Base-by-base conservation (phyloP, 2,329 filamentous ascomycete species). In the Trichophaea hybrida region DNA sequence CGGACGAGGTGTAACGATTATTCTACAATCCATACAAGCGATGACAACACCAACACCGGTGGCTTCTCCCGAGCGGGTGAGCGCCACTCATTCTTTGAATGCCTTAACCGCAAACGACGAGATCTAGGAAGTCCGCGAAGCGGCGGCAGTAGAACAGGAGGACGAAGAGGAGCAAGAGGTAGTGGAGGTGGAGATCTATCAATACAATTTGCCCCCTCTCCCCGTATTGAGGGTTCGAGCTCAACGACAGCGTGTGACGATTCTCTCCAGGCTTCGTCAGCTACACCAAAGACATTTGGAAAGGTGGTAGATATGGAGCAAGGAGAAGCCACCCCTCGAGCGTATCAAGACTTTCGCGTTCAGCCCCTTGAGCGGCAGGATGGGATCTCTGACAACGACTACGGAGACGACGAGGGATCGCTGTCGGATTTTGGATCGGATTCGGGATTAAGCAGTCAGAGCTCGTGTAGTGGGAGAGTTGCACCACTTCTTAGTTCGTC, bases 381-480 rank as follows among this genome's bases (percentile, higher is more conserved):
- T 13, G 49, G 13, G 6, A 48, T 53, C 17, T 54, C 48, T 31
- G 60, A 65, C 6, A 60, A 64, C 49, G 64, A 54, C 17, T 66
- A 63, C 5, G 64, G 64, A 10, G 64, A 66, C n/a, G 64, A 65
- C 15, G 64, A 66, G 55, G 64, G 62, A n/a, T 65, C 64, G 43
- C 49, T 55, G 38, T 58, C 51, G 50, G 50, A 53, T 5, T 60
- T 59, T 33, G 54, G 49, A 35, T 54, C 54, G 24, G 59, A 58
- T 53, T 62, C 57, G 8, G 52, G 44, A 12, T 17, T 49, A 8
- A 49, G 44, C 5, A 49, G 44, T 49, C 44, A 17, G 7, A 49
- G 44, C 44, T 49, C 44, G 10, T 49, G 10, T 17, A 17, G 24
- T n/a, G 44, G 44, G 13, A n/a, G n/a, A n/a, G 53, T 59, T 17